Percentiles rank a stretch among this genome's conserved stretches.
phyloP scores from a whole-genome alignment of 768 basidiomycete genomes.

The Agaricus subrufescens region DNA sequence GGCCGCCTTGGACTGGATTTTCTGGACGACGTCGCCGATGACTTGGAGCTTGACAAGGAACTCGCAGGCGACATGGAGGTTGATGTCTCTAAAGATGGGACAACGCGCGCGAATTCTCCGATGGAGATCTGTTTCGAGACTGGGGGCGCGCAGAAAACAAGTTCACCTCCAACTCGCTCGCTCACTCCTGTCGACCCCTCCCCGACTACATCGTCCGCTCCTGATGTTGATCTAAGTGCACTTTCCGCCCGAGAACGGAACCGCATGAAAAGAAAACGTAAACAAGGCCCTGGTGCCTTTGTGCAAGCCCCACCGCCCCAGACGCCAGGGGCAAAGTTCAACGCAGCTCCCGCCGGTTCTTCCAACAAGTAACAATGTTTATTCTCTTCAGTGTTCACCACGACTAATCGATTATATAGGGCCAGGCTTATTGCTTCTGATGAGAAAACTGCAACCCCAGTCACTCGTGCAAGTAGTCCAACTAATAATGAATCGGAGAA shows the following conservation, averaged over 20 bases:
- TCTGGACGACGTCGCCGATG: slow-evolving; percentile 72
- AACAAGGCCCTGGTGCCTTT: slow-evolving; percentile 78
- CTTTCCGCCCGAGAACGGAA: slow-evolving; percentile 93
- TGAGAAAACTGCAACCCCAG: slow-evolving; percentile 37
- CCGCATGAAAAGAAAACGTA: slow-evolving; percentile 91
- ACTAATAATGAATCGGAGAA: slow-evolving; percentile 51
- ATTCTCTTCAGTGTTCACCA: neutral
- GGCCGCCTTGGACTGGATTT: slow-evolving; percentile 84
- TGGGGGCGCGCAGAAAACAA: slow-evolving; percentile 32
- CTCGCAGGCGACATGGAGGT: slow-evolving; percentile 54
- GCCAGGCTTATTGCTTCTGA: slow-evolving; percentile 72
- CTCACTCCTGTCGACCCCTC: slow-evolving; percentile 46
- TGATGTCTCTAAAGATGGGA: slow-evolving; percentile 11
- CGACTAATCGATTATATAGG: slow-evolving; percentile 30
- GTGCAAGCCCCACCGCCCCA: slow-evolving; percentile 71
- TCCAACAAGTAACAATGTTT: slow-evolving; percentile 49
- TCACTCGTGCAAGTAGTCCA: slow-evolving; percentile 58
- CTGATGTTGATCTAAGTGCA: slow-evolving; percentile 45
- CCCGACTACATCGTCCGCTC: slow-evolving; percentile 36
- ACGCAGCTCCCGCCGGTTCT: slow-evolving; percentile 48
- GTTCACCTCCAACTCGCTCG: slow-evolving; percentile 36
- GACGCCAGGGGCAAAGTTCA: slow-evolving; percentile 56
- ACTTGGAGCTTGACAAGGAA: slow-evolving; percentile 85
- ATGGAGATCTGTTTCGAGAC: slow-evolving; percentile 35
- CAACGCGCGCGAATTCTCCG: slow-evolving; percentile 7